phyloP scores from a whole-genome alignment of 2,329 filamentous ascomycete genomes.

The Sporothrix brunneoviolacea region DNA sequence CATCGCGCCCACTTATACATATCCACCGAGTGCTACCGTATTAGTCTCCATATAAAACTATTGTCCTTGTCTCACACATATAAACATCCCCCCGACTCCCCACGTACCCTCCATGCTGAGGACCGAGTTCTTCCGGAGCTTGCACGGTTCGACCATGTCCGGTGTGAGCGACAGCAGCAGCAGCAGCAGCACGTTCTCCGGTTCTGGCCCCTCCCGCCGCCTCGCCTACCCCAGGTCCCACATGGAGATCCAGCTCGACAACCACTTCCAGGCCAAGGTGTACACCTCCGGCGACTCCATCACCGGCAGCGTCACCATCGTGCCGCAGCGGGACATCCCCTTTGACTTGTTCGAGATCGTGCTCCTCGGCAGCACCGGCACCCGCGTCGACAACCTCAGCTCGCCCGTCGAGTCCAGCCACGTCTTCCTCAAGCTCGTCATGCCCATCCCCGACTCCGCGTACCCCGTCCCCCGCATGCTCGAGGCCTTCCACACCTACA shows the following conservation, averaged over 20 bases:
- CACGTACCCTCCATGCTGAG: neutral
- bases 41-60: too few relatives aligned
- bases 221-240: conserved; percentile 27
- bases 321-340: conserved; percentile 35
- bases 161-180: conserved; percentile 15
- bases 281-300: conserved; percentile 50
- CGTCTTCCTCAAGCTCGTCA: conserved; percentile 49
- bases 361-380: conserved; percentile 44
- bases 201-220: conserved; percentile 10
- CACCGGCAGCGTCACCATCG: conserved; percentile 42
- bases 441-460: conserved; percentile 42
- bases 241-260: conserved; percentile 44
- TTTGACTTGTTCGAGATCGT: conserved; percentile 49
- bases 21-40: too few relatives aligned
- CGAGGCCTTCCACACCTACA: conserved; percentile 41
- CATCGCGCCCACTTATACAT: too few relatives aligned
- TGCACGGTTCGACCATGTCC: conserved; percentile 8
- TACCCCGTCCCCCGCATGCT: conserved; percentile 44
- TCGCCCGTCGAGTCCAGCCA: conserved; percentile 42
- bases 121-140: neutral
- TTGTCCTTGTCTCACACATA: too few relatives aligned
- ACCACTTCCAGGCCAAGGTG: conserved; percentile 48
- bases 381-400: conserved; percentile 45
- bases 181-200: conserved; percentile 12
- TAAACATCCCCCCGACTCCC: neutral